phyloP scores from a whole-genome alignment of 2,329 filamentous ascomycete species.

The Nemania serpens region DNA sequence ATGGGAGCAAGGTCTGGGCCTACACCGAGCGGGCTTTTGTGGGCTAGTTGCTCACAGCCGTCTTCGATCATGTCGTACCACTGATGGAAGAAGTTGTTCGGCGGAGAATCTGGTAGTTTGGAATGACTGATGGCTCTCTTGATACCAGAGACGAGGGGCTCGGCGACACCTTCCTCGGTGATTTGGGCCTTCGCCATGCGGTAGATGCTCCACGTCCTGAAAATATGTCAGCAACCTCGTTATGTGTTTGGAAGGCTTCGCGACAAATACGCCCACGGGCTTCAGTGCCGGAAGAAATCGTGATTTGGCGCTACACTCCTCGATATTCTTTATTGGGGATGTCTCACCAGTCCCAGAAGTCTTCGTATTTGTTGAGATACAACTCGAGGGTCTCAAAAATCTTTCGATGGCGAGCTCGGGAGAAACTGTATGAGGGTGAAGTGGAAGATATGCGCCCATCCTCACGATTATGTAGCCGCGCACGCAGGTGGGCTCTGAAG shows the following conservation, averaged over 20 bases:
- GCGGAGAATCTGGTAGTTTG: background rate
- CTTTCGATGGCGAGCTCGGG: slow-evolving; percentile 5
- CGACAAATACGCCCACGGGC: too few species aligned
- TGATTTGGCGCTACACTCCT: too few species aligned
- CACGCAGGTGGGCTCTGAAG: background rate
- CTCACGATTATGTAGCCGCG: slow-evolving; percentile 9
- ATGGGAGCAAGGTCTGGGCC: background rate
- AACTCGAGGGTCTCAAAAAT: slow-evolving; percentile 8
- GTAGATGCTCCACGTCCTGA: slow-evolving; percentile 8
- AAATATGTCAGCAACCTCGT: background rate
- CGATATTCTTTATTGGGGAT: too few species aligned
- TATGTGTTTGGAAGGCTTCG: background rate
- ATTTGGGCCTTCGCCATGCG: background rate
- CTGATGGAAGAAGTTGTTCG: slow-evolving; percentile 1
- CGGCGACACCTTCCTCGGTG: background rate
- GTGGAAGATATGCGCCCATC: slow-evolving; percentile 7
- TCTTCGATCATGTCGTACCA: slow-evolving; percentile 16
- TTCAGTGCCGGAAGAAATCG: too few species aligned
- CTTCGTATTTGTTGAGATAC: background rate
- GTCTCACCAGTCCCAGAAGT: slow-evolving; percentile 1
- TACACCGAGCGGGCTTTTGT: slow-evolving; percentile 1
- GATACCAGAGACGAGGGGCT: slow-evolving; percentile 1
- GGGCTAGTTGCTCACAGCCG: background rate
- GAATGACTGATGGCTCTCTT: background rate
- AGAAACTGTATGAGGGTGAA: slow-evolving; percentile 3